phyloP scores from a whole-genome alignment of 2,329 filamentous ascomycete species.

The Colletotrichum spinosum region DNA sequence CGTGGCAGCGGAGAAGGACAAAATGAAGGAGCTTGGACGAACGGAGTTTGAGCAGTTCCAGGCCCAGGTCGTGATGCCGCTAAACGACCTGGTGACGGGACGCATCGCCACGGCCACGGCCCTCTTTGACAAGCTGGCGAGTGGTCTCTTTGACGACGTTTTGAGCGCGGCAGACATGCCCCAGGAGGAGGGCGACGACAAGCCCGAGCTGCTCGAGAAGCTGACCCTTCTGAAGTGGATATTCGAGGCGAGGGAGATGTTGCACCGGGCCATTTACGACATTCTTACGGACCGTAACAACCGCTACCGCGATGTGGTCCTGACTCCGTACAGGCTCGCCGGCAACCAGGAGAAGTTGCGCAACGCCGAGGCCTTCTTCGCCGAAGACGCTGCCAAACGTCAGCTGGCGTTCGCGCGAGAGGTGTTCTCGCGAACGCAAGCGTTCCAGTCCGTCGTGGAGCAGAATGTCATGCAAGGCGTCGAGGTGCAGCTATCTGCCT shows the following conservation, averaged over 20 bases:
- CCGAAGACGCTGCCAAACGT: constrained; percentile 79
- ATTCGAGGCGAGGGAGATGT: constrained; percentile 89
- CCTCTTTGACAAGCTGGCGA: constrained; percentile 81
- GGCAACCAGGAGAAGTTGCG: constrained; percentile 83
- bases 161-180: constrained; percentile 79
- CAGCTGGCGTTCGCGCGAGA: constrained; percentile 78
- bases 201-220: constrained; percentile 93
- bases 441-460: constrained; percentile 84
- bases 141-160: constrained; percentile 76
- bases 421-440: constrained; percentile 77
- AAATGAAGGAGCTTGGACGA: constrained; percentile 79
- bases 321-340: constrained; percentile 81
- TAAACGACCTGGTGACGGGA: constrained; percentile 82
- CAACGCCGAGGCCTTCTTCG: constrained; percentile 85
- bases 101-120: constrained; percentile 79
- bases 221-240: constrained; percentile 96
- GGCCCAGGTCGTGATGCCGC: constrained; percentile 81
- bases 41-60: constrained; percentile 88
- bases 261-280: constrained; percentile 88
- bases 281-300: constrained; percentile 87
- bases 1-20: constrained; percentile 74
- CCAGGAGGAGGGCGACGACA: constrained; percentile 94
- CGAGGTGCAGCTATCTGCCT: constrained; percentile 90
- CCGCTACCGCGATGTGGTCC: constrained; percentile 85
- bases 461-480: constrained; percentile 88